These are phyloP conservation scores for Citrullus amarus DNA, from an alignment of 306 rosid species.

Conservation along the genomic window DNA sequence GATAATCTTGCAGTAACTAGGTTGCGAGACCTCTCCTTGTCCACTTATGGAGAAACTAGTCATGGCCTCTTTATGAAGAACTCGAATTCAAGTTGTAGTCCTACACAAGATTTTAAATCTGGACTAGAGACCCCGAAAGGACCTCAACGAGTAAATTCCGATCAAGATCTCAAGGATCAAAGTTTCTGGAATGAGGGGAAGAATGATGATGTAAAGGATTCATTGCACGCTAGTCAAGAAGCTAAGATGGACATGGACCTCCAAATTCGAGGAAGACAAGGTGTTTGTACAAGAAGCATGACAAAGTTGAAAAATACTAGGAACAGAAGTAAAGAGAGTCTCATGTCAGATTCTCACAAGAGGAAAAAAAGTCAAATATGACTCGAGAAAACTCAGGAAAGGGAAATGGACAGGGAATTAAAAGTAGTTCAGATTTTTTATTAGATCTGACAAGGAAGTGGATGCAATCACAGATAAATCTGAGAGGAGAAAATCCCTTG, in stretches of 20 bases:
- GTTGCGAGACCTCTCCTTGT: constrained; percentile 16
- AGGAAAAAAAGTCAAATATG: neutral
- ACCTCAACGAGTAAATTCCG: neutral
- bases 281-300: constrained; percentile 26
- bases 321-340: neutral
- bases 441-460: neutral
- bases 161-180: neutral
- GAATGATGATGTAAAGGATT: neutral
- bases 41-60: constrained; percentile 20
- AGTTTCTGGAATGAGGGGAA: neutral
- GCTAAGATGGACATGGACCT: neutral
- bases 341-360: neutral
- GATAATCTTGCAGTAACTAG: constrained; percentile 14
- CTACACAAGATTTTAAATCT: neutral
- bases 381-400: neutral
- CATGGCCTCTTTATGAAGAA: neutral
- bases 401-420: neutral
- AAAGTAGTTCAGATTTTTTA: neutral
- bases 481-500: neutral
- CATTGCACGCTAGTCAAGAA: neutral
- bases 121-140: neutral
- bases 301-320: constrained; percentile 4
- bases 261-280: neutral
- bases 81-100: neutral
- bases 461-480: neutral